Conservation (phyloP, 768 basidiomycete species). For the Amanita rubescens region DNA sequence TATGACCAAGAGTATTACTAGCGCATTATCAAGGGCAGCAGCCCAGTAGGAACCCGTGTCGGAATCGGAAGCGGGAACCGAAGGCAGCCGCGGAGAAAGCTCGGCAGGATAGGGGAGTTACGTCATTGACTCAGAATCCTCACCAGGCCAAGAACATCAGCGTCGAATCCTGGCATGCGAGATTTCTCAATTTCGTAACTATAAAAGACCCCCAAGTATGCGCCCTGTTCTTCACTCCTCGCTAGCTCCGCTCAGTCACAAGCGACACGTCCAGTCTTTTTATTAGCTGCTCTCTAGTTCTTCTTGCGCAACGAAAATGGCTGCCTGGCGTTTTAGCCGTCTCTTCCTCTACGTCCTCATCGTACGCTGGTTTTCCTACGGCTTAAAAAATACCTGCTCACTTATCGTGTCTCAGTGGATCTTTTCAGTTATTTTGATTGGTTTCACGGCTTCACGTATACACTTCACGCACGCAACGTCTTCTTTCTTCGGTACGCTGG, state of each 20-base stretch:
- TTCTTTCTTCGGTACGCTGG: constrained; percentile 56
- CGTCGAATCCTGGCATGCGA: not conserved
- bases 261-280: not conserved
- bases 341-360: constrained; percentile 12
- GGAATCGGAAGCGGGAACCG: not conserved
- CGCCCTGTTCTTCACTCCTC: not conserved
- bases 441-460: constrained; percentile 46
- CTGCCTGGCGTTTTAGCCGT: constrained; percentile 1
- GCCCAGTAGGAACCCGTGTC: not conserved
- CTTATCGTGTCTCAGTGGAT: constrained; percentile 23
- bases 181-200: not conserved
- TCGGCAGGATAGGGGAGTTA: not conserved
- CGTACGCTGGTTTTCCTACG: constrained; percentile 11
- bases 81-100: not conserved
- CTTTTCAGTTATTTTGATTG: constrained; percentile 31
- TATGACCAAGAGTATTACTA: too few species aligned
- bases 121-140: constrained; percentile 6
- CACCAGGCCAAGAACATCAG: not conserved
- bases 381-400: not conserved
- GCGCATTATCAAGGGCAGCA: too few species aligned
- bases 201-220: not conserved
- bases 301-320: constrained; percentile 8
- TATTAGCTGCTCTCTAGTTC: not conserved
- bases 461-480: constrained; percentile 41
- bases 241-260: not conserved